Evolutionary conservation across 2,329 filamentous ascomycete genomes (phyloP), one percentile per base, ranked within the genome.

Genomic region (Sclerotinia minor): DNA sequence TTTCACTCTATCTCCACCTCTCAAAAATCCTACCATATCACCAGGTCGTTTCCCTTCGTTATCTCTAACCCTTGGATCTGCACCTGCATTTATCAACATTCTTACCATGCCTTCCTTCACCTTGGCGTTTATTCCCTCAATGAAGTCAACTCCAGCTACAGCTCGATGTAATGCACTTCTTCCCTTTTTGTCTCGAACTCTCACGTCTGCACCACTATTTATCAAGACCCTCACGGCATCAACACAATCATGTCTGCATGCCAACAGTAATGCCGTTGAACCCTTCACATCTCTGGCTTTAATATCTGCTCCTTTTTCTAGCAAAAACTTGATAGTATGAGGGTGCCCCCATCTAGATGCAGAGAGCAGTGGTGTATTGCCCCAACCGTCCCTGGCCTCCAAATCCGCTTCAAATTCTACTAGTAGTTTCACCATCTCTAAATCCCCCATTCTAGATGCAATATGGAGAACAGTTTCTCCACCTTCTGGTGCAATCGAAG

Each of bases 131-230:
- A 67, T 63, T 13, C 64, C 67, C 9, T 70, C 71, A 47, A 69
- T 64, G 2, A 71, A 60, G 61, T 67, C 68, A 1, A 69, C 53
- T 4, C 71, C 71, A 15, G 65, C 71, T 1, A 73, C 69, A 1
- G 69, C 71, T n/a, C 71, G 65, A 65, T 73, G 71, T 15, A 73
- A 53, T 9, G 65, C 54, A 6, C 68, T 64, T 52, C 68, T 68
- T 38, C 71, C 71, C 24, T 69, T 71, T 35, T 67, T 70, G 44
- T 73, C 71, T 19, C 64, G 59, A 8, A 60, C 71, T 19, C 44
- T 65, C 13, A 72, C 64, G 44, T 69, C 44, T 15, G 67, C 68
- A 19, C 61, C 71, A n/a, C 63, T 67, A 44, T 69, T 58, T 13
- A 73, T 15, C 44, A 73, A 41, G 17, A 69, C 26, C 35, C 57